phyloP scores from a whole-genome alignment of 1,139 yeast genomes.

The Geotrichum carabidarum region DNA sequence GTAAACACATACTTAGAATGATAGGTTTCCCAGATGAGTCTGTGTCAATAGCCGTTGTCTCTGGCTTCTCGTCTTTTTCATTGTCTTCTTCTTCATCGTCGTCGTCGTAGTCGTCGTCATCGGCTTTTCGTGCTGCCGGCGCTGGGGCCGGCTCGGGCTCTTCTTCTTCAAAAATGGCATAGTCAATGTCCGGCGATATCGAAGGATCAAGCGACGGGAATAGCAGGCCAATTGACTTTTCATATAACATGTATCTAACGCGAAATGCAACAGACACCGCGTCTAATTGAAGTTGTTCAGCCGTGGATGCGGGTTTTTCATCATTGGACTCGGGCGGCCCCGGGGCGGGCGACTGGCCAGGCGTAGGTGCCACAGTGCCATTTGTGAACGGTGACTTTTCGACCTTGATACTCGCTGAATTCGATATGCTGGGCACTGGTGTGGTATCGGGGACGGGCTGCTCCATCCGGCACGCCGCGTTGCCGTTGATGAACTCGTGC shows the following conservation, averaged over 20 bases:
- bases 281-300: constrained; percentile 28
- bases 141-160: constrained; percentile 20
- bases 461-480: constrained; percentile 29
- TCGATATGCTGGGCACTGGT: neutral
- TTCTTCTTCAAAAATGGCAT: constrained; percentile 31
- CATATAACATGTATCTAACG: constrained; percentile 42
- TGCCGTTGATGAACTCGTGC: constrained; percentile 36
- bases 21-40: constrained; percentile 16
- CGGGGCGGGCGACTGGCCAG: constrained; percentile 6
- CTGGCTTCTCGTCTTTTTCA: constrained; percentile 13
- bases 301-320: constrained; percentile 2
- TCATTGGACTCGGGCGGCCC: neutral
- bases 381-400: constrained; percentile 12
- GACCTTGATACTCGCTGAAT: neutral
- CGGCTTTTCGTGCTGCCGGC: constrained; percentile 22
- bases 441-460: constrained; percentile 13
- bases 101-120: constrained; percentile 33
- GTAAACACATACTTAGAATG: constrained; percentile 19
- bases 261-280: constrained; percentile 37
- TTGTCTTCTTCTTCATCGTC: constrained; percentile 26
- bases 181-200: constrained; percentile 29
- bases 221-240: constrained; percentile 34
- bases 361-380: neutral
- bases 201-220: constrained; percentile 29
- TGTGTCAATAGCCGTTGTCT: neutral